These are phyloP conservation scores for Nakazawaea molendinolei DNA, from an alignment of 805 yeast genomes.

Conservation along the genomic window DNA sequence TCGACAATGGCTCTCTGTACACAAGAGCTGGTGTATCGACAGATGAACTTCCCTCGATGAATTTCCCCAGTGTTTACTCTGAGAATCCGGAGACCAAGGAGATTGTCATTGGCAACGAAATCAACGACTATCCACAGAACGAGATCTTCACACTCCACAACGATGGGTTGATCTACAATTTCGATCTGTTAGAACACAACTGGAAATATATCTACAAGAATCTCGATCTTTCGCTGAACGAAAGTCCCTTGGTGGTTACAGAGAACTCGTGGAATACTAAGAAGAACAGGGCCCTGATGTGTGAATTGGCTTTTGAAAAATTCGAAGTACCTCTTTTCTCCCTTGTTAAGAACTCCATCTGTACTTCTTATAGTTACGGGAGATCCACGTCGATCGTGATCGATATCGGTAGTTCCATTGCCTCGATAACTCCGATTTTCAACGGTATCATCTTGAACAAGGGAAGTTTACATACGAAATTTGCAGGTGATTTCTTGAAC, in stretches of 20 bases:
- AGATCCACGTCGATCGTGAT: slow-evolving; percentile 72
- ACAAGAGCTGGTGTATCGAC: slow-evolving; percentile 69
- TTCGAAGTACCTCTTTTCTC: slow-evolving; percentile 73
- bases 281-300: slow-evolving; percentile 47
- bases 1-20: slow-evolving; percentile 58
- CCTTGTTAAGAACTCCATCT: slow-evolving; percentile 68
- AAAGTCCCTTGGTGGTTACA: slow-evolving; percentile 56
- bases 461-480: slow-evolving; percentile 59
- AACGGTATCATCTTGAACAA: slow-evolving; percentile 68
- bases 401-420: slow-evolving; percentile 68
- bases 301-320: slow-evolving; percentile 70
- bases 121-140: slow-evolving; percentile 35
- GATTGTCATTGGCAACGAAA: slow-evolving; percentile 39
- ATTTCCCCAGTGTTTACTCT: slow-evolving; percentile 51
- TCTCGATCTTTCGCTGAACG: slow-evolving; percentile 46
- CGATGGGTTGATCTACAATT: slow-evolving; percentile 62
- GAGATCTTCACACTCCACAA: slow-evolving; percentile 56
- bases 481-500: slow-evolving; percentile 81
- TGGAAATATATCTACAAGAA: slow-evolving; percentile 61
- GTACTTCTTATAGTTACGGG: slow-evolving; percentile 73
- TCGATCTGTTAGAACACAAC: slow-evolving; percentile 59
- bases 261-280: slow-evolving; percentile 61
- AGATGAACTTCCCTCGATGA: slow-evolving; percentile 54
- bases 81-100: slow-evolving; percentile 27
- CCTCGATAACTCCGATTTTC: slow-evolving; percentile 68